Percentiles rank a stretch among this genome's conserved stretches.
These are phyloP conservation scores for Paraphoma sp. DNA, from an alignment of 2,329 filamentous ascomycete species.

Conservation along the genomic window DNA sequence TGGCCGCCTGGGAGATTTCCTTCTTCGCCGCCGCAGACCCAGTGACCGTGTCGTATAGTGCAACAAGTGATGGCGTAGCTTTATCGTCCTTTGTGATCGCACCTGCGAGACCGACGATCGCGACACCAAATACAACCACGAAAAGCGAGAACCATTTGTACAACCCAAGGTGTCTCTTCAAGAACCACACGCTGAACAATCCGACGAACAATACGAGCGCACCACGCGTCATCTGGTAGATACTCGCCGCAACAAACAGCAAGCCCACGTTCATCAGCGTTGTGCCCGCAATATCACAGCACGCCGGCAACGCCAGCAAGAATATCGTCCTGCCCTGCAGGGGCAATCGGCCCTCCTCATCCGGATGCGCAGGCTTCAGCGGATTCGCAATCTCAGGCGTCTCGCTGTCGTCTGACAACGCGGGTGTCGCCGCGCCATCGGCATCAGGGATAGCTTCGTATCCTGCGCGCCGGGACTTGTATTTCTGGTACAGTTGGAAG, in stretches of 20 bases:
- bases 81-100: constrained; percentile 76
- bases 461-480: constrained; percentile 57
- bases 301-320: constrained; percentile 82
- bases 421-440: constrained; percentile 37
- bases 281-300: constrained; percentile 93
- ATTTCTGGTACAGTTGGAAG: constrained; percentile 70
- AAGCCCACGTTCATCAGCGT: constrained; percentile 97
- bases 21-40: constrained; percentile 39
- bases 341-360: constrained; percentile 63
- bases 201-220: constrained; percentile 96
- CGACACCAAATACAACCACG: constrained; percentile 87
- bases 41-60: constrained; percentile 23
- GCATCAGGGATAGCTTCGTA: constrained; percentile 69
- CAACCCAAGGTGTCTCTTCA: constrained; percentile 77
- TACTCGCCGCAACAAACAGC: constrained; percentile 90
- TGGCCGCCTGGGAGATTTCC: constrained; percentile 64
- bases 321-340: constrained; percentile 75
- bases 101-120: constrained; percentile 86
- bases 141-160: constrained; percentile 93
- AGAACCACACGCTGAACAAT: constrained; percentile 90
- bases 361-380: constrained; percentile 51
- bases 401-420: constrained; percentile 52
- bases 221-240: constrained; percentile 98
- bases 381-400: constrained; percentile 61
- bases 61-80: constrained; percentile 44